Percentiles rank a stretch among this genome's conserved stretches.
These are phyloP conservation scores for Suillus clintonianus DNA, from an alignment of 768 basidiomycete genomes.

Conservation along the genomic window DNA sequence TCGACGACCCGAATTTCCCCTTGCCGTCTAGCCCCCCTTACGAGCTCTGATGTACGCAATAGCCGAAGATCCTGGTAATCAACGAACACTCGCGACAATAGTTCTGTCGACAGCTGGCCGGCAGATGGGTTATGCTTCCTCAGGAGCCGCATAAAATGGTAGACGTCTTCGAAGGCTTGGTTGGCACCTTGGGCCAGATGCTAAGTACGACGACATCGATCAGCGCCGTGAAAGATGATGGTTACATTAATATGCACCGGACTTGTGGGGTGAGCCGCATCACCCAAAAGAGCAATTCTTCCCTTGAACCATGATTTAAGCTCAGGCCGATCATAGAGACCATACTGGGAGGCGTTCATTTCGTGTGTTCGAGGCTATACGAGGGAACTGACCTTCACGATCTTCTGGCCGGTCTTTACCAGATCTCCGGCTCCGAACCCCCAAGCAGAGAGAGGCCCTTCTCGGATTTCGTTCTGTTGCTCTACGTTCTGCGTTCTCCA, in stretches of 20 bases:
- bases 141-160: slow-evolving; percentile 36
- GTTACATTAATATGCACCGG: slow-evolving; percentile 33
- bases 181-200: slow-evolving; percentile 50
- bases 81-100: slow-evolving; percentile 32
- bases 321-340: slow-evolving; percentile 45
- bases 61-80: slow-evolving; percentile 39
- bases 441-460: slow-evolving; percentile 17
- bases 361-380: neutral
- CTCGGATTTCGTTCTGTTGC: slow-evolving; percentile 18
- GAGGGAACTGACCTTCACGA: slow-evolving; percentile 15
- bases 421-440: slow-evolving; percentile 20
- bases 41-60: slow-evolving; percentile 36
- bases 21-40: slow-evolving; percentile 33
- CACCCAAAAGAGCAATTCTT: slow-evolving; percentile 44
- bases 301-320: slow-evolving; percentile 42
- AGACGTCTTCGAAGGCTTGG: slow-evolving; percentile 46
- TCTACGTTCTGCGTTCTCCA: slow-evolving; percentile 41
- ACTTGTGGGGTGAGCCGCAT: slow-evolving; percentile 48
- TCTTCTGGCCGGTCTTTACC: slow-evolving; percentile 12
- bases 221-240: neutral
- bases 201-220: slow-evolving; percentile 18
- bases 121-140: slow-evolving; percentile 30
- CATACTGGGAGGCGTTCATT: slow-evolving; percentile 30
- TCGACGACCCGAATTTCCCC: slow-evolving; percentile 38
- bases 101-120: slow-evolving; percentile 22